Base-by-base conservation (phyloP, 495 filamentous ascomycete species). In the Penicillium lagena region DNA sequence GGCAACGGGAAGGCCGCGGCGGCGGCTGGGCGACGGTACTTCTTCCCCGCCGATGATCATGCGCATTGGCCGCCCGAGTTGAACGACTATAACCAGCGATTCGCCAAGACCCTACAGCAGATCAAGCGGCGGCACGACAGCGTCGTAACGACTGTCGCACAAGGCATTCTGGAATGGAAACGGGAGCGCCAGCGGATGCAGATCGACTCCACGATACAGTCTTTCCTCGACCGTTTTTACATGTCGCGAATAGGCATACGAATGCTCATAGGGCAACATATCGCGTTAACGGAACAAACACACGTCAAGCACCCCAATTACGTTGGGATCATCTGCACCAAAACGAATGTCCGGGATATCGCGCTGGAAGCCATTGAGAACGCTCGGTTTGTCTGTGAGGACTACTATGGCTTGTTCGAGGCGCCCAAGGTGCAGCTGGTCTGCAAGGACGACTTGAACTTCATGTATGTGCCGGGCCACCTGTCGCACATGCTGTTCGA, bases 161-260 rank as follows among this genome's bases (percentile, higher is more conserved):
- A 97, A 67, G 93, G 93, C 39, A 96, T 98, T 50, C 74, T 95
- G 39, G 93, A 98, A 68, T 98, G 94, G 74, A 98, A 98, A 68
- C 86, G 93, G 35, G 93, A 84, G 58, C 81, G 89, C 44, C 93
- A 98, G 72, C 81, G 93, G 35, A 91, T 97, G 85, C 94, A 97
- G 61, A 98, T 98, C 59, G 93, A 97, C 68, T 83, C 88, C 44
- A 93, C 89, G 42, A 95, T 98, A 40, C 93, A 98, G 60, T 80
- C 85, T 40, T 98, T 98, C 70, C 81, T 98, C 44, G 93, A 98
- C 68, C 86, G 93, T 40, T 98, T 98, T 62, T 98, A 98, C 72
- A 98, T 98, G 93, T 96, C 89, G 30, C 89, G 93, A n/a, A 98
- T 98, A 50, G 93, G 93, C 50, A 98, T 98, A 43, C 87, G 93